Conservation (phyloP, 306 rosid genomes). For the Sicyos baderoa region DNA sequence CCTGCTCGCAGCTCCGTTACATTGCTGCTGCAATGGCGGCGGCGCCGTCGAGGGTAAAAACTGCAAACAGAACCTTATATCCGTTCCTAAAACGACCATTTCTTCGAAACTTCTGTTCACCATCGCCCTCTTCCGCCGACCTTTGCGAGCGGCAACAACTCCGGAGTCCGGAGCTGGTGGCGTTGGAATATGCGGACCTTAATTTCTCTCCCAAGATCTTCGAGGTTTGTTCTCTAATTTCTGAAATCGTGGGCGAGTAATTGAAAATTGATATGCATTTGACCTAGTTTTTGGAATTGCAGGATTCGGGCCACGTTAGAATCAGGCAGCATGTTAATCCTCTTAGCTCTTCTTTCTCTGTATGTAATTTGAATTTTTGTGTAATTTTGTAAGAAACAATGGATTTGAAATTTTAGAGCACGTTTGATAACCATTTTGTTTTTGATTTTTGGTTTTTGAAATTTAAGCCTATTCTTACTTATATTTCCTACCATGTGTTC, state of each 20-base stretch:
- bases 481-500: too few relatives aligned
- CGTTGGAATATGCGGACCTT: slow-evolving; percentile 73
- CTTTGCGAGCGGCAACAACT: slow-evolving; percentile 20
- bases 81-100: background rate
- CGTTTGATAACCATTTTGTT: too few relatives aligned
- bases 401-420: slow-evolving; percentile 3
- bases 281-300: slow-evolving; percentile 19
- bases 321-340: slow-evolving; percentile 96
- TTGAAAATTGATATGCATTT: background rate
- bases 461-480: too few relatives aligned
- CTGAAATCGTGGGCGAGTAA: background rate
- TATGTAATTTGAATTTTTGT: slow-evolving; percentile 30
- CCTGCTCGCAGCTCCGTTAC: background rate
- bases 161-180: slow-evolving; percentile 62
- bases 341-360: slow-evolving; percentile 61
- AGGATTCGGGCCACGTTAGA: slow-evolving; percentile 75
- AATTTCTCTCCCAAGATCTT: slow-evolving; percentile 47
- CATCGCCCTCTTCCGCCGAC: slow-evolving; percentile 20
- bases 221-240: slow-evolving; percentile 14
- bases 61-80: slow-evolving; percentile 11
- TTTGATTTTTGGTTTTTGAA: too few relatives aligned
- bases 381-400: background rate
- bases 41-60: slow-evolving; percentile 8
- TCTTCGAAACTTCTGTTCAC: slow-evolving; percentile 14
- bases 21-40: background rate